Percentiles rank a stretch among this genome's conserved stretches.
Conservation (phyloP, 164 flowering plant species). For the Cinnamomum chago region DNA sequence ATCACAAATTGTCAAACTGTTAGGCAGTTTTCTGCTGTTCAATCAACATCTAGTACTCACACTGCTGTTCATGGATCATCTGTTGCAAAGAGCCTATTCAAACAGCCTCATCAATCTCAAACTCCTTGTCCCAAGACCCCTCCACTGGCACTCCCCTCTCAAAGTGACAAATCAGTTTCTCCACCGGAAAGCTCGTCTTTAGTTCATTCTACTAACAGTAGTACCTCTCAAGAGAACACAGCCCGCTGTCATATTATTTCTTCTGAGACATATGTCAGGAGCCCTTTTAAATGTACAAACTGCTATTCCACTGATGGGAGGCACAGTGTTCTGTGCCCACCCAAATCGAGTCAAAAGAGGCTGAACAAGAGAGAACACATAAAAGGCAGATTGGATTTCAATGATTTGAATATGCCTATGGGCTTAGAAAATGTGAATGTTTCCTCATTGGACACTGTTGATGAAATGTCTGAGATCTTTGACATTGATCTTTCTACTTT, state of each 20-base stretch:
- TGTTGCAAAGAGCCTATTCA: conserved; percentile 58
- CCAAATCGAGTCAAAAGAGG: conserved; percentile 43
- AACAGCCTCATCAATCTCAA: conserved; percentile 28
- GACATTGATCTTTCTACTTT: conserved; percentile 58
- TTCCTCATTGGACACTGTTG: conserved; percentile 41
- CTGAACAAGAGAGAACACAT: conserved; percentile 54
- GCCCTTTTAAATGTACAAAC: conserved; percentile 30
- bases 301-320: conserved; percentile 26
- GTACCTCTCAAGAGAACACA: conserved; percentile 26
- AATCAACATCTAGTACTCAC: conserved; percentile 7
- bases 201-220: conserved; percentile 24
- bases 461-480: conserved; percentile 39
- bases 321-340: conserved; percentile 38
- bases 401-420: conserved; percentile 37
- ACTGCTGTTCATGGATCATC: conserved; percentile 31
- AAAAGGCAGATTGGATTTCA: conserved; percentile 89
- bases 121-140: conserved; percentile 70
- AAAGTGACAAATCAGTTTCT: conserved; percentile 47
- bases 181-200: conserved; percentile 37
- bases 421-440: conserved; percentile 28
- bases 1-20: conserved; percentile 6
- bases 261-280: too few relatives aligned
- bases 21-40: conserved; percentile 11
- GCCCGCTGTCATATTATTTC: too few relatives aligned
- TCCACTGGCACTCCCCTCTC: conserved; percentile 40